Evolutionary conservation across 129 eudicot species (phyloP), one percentile per base, ranked within the genome.

Genomic region (Flaveria robusta): DNA sequence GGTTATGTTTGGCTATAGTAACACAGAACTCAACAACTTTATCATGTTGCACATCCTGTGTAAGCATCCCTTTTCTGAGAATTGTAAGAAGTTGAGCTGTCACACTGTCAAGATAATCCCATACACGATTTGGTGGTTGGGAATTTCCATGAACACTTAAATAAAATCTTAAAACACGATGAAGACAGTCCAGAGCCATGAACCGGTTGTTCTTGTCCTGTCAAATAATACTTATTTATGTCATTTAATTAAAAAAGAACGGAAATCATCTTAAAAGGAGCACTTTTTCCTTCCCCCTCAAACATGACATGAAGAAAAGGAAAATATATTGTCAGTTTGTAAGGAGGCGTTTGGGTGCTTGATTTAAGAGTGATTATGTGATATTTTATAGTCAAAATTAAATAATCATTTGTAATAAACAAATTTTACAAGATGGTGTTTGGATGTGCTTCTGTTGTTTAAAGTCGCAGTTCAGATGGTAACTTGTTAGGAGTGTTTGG

Each of bases 61-160:
- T 94, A 68, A 94, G 96, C 96, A 94, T 88, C 51, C 98, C 97
- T 84, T 91, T 94, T 80, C 90, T 91, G 19, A 94, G 77, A 77
- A 89, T 89, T 5, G 88, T 82, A 42, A 94, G 78, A 70, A 94
- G 96, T 72, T 94, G 98, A 18, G 97, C 92, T n/a, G 98, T 94
- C 80, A 94, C 98, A 70, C 98, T 94, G 83, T 94, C 98, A 10
- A 94, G 86, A 88, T 91, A 91, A 77, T 94, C 98, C 97, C 98
- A 94, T 58, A 94, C 98, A 42, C 97, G 97, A 84, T 91, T 86
- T 81, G 96, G 88, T 41, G 96, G 96, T 62, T 94, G 98, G 29
- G 87, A 67, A 79, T 85, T 86, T 68, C 97, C 98, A 66, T 94
- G 89, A 77, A 94, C 98, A 77, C 91, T 87, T 73, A 94, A 68